phyloP scores from a whole-genome alignment of 2,329 filamentous ascomycete genomes.

The Aciculosporium take region DNA sequence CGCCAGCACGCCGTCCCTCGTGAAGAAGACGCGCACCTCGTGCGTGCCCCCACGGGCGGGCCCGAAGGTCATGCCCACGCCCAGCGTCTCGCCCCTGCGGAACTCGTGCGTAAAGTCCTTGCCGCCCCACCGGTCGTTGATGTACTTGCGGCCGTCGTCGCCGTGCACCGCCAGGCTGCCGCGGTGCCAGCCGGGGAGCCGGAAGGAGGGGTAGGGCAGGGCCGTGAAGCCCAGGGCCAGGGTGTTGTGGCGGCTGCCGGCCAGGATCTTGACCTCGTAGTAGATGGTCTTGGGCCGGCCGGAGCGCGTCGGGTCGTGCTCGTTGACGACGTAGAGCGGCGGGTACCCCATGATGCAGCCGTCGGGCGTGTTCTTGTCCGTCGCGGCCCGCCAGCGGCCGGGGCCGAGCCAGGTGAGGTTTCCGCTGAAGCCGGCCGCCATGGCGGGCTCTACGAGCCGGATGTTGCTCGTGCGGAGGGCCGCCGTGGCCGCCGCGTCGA shows the following conservation, averaged over 20 bases:
- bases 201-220: slow-evolving; percentile 62
- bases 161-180: slow-evolving; percentile 63
- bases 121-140: slow-evolving; percentile 63
- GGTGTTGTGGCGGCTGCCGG: slow-evolving; percentile 29
- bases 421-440: slow-evolving; percentile 30
- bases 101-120: slow-evolving; percentile 53
- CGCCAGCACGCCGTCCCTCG: slow-evolving; percentile 44
- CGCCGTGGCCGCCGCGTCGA: slow-evolving; percentile 29
- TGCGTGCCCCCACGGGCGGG: slow-evolving; percentile 17
- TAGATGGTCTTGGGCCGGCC: slow-evolving; percentile 42
- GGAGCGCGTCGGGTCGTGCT: slow-evolving; percentile 40
- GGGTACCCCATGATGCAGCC: slow-evolving; percentile 52
- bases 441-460: slow-evolving; percentile 39
- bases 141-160: slow-evolving; percentile 63
- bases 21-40: slow-evolving; percentile 46
- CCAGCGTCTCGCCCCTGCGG: slow-evolving; percentile 49
- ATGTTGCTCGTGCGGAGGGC: slow-evolving; percentile 39
- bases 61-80: slow-evolving; percentile 54
- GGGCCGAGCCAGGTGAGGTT: slow-evolving; percentile 28
- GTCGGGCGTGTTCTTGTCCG: slow-evolving; percentile 36
- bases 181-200: slow-evolving; percentile 70
- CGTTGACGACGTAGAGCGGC: slow-evolving; percentile 49
- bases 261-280: slow-evolving; percentile 51
- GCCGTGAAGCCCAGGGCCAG: slow-evolving; percentile 58
- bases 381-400: slow-evolving; percentile 38